Evolutionary conservation across 2,329 filamentous ascomycete genomes (phyloP), one percentile per base, ranked within the genome.

Genomic region (Aspergillus novofumigatus): DNA sequence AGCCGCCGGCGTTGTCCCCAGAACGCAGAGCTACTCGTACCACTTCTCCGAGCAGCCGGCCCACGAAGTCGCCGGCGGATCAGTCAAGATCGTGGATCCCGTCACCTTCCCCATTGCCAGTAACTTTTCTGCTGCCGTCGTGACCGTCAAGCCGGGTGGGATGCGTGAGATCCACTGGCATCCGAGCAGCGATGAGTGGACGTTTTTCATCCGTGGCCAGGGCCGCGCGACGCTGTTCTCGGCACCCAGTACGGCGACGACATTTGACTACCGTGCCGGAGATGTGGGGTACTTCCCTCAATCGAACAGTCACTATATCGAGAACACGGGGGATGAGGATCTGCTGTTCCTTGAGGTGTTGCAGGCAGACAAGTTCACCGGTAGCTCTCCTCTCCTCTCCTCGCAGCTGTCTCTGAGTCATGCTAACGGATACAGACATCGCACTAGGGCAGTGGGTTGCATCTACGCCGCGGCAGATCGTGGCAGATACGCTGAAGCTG

Each of bases 131-230:
- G 88, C 89, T 0, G 89, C 88, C 1, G 82, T 91, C 65, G 82
- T 90, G 20, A 82, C 83, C 41, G 89, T 92, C 59, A 78, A 88
- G 61, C 88, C 89, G 0, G 87, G 87, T 14, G 87, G 86, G 0
- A 78, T 92, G 69, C 83, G 89, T 9, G 89, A 91, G 75, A 91
- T 92, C 81, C 89, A 92, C 77, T 92, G 89, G 89, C 89, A 92
- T 68, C 88, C 88, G 0, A 86, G 84, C 48, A 88, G 88, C 11
- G 89, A 92, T 66, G 89, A 92, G 71, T 92, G 89, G 89, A 89
- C 85, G 6, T 92, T 89, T 73, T 91, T 92, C 77, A 83, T 92
- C 69, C 75, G 77, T 26, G 90, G 90, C 0, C 83, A 84, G 44
- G 90, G 87, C 0, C 83, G 89, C 32, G 83, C 91, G 14, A 92